Percentiles rank a stretch among this genome's conserved stretches.
These are phyloP conservation scores for Clavispora fructus DNA, from an alignment of 805 yeast species.

Conservation along the genomic window DNA sequence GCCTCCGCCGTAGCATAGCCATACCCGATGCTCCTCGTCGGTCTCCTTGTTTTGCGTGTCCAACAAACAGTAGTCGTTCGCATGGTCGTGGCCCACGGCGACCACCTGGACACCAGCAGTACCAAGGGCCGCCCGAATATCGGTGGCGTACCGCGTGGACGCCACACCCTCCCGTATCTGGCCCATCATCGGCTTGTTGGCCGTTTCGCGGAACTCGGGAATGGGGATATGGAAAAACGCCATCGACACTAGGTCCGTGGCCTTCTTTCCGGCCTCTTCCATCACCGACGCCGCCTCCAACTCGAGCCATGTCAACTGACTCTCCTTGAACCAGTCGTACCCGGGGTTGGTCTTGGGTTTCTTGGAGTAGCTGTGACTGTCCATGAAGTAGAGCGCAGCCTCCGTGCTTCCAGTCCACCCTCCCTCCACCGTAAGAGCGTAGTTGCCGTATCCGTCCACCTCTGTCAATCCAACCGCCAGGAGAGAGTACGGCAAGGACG, in stretches of 20 bases:
- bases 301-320: constrained; percentile 58
- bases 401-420: constrained; percentile 32
- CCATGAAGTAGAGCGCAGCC: constrained; percentile 68
- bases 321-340: constrained; percentile 78
- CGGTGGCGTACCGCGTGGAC: constrained; percentile 69
- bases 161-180: constrained; percentile 65
- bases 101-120: constrained; percentile 69
- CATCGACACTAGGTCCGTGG: constrained; percentile 55
- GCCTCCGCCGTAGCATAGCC: constrained; percentile 95
- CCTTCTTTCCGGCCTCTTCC: constrained; percentile 20
- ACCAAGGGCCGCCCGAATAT: constrained; percentile 54
- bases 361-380: constrained; percentile 72
- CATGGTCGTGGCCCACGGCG: constrained; percentile 92
- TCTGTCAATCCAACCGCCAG: constrained; percentile 59
- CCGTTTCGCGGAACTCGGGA: constrained; percentile 66
- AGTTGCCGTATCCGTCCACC: constrained; percentile 83
- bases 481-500: constrained; percentile 62
- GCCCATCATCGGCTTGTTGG: constrained; percentile 52
- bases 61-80: constrained; percentile 81
- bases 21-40: constrained; percentile 38
- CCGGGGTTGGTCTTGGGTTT: constrained; percentile 67
- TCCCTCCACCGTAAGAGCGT: constrained; percentile 45
- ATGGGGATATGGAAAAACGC: constrained; percentile 94
- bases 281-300: constrained; percentile 13
- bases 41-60: constrained; percentile 35